These are phyloP conservation scores for Fusarium succisae DNA, from an alignment of 2,329 filamentous ascomycete species.

Conservation along the genomic window DNA sequence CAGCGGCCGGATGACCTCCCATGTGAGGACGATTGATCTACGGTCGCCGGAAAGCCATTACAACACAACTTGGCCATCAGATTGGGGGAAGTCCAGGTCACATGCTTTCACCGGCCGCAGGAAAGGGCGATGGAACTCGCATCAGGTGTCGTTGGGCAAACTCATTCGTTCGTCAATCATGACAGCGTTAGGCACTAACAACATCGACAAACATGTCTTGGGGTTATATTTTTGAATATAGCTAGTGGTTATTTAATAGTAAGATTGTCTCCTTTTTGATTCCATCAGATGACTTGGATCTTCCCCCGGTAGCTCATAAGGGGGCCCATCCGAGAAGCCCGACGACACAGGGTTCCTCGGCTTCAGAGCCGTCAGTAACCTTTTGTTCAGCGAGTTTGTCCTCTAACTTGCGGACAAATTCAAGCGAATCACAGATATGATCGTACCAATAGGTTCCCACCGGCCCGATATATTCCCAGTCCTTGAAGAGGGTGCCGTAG, in stretches of 20 bases:
- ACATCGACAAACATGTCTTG: neutral
- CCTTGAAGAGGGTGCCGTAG: neutral
- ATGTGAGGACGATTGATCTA: accelerated
- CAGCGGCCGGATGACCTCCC: neutral
- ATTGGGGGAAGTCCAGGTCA: neutral
- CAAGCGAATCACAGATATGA: neutral
- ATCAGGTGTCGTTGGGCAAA: neutral
- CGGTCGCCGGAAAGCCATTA: accelerated
- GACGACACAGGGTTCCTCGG: neutral
- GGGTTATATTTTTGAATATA: neutral
- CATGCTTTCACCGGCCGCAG: accelerated
- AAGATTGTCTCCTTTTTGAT: accelerated
- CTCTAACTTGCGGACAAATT: neutral
- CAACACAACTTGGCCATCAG: neutral
- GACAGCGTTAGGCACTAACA: neutral
- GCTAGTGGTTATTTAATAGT: accelerated
- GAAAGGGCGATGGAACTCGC: neutral
- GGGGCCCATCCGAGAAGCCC: neutral
- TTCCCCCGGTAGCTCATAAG: neutral
- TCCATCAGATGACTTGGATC: neutral
- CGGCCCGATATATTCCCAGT: neutral
- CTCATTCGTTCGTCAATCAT: neutral
- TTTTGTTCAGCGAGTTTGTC: neutral
- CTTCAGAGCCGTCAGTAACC: neutral
- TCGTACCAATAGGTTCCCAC: neutral